Evolutionary conservation across 345 rosid species (phyloP).

Genomic region (Pugionium dolabratum): DNA sequence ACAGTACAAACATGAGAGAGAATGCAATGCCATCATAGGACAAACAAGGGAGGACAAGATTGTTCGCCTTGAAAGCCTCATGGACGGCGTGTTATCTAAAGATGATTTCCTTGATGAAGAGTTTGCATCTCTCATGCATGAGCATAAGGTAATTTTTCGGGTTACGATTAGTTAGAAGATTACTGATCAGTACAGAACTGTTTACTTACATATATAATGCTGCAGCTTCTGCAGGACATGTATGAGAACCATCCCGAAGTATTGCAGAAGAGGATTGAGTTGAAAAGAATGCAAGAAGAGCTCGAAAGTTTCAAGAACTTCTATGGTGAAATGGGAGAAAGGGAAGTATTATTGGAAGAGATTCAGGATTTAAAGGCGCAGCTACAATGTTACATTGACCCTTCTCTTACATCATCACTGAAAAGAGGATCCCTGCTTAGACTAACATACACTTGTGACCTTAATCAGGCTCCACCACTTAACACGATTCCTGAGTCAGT

Average conservation of each 20-base stretch:
- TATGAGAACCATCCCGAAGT: slow-evolving; percentile 93
- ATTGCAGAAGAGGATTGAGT: slow-evolving; percentile 66
- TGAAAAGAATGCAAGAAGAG: slow-evolving; percentile 79
- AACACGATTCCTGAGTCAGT: slow-evolving; percentile 58
- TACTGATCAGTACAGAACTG: slow-evolving; percentile 21
- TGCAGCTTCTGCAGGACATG: slow-evolving; percentile 89
- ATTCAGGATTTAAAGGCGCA: slow-evolving; percentile 86
- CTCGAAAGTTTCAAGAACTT: slow-evolving; percentile 76
- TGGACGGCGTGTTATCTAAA: slow-evolving; percentile 92
- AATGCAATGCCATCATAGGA: slow-evolving; percentile 87
- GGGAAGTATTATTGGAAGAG: slow-evolving; percentile 90
- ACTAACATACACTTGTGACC: slow-evolving; percentile 63
- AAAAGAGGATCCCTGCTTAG: slow-evolving; percentile 51
- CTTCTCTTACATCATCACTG: slow-evolving; percentile 37
- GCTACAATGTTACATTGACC: slow-evolving; percentile 71
- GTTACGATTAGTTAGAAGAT: slow-evolving; percentile 3
- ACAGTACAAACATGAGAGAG: slow-evolving; percentile 98
- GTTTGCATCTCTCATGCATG: slow-evolving; percentile 70
- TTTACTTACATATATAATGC: slow-evolving; percentile 29
- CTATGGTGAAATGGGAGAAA: slow-evolving; percentile 75
- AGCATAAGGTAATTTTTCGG: slow-evolving; percentile 57
- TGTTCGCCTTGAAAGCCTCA: slow-evolving; percentile 87
- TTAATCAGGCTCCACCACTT: slow-evolving; percentile 47
- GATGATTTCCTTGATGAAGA: slow-evolving; percentile 91
- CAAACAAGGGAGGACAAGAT: slow-evolving; percentile 94